A percentile compares a stretch with the other conserved stretches of the same genome.
These are phyloP conservation scores for Volvox africanus DNA, from an alignment of 139 green algal genomes.

Conservation along the genomic window DNA sequence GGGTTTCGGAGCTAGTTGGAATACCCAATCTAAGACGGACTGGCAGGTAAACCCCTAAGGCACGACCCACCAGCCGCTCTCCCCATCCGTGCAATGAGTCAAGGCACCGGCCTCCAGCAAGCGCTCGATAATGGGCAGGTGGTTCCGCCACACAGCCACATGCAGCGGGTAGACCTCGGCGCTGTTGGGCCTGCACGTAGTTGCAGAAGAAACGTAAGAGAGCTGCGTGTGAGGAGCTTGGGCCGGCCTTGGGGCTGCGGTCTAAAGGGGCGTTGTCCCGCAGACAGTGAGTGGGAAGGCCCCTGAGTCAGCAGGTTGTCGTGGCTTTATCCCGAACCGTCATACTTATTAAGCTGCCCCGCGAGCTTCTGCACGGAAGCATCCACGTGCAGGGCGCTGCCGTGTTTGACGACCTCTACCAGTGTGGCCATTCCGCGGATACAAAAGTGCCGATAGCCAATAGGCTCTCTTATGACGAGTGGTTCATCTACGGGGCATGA, in stretches of 20 bases:
- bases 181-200: conserved; percentile 39
- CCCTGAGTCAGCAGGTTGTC: neutral
- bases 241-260: too few species aligned
- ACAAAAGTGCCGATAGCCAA: too few species aligned
- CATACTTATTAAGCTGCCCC: conserved; percentile 58
- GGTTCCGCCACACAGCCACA: conserved; percentile 74
- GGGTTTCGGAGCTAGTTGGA: too few species aligned
- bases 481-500: too few species aligned
- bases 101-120: conserved; percentile 71
- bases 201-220: too few species aligned
- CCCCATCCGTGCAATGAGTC: conserved; percentile 65
- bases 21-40: too few species aligned
- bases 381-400: conserved; percentile 32
- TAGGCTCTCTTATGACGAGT: too few species aligned
- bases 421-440: conserved; percentile 6
- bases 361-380: conserved; percentile 33
- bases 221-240: too few species aligned
- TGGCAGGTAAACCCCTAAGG: too few species aligned
- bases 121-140: conserved; percentile 57
- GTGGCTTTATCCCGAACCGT: too few species aligned
- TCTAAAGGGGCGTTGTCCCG: neutral
- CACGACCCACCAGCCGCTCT: conserved; percentile 79
- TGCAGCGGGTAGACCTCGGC: conserved; percentile 56
- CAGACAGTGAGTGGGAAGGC: neutral
- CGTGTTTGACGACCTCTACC: conserved; percentile 47